A percentile compares a stretch with the other conserved stretches of the same genome.
These are phyloP conservation scores for Globisporangium barbulae DNA, from an alignment of 352 stramenopile species.

Conservation along the genomic window DNA sequence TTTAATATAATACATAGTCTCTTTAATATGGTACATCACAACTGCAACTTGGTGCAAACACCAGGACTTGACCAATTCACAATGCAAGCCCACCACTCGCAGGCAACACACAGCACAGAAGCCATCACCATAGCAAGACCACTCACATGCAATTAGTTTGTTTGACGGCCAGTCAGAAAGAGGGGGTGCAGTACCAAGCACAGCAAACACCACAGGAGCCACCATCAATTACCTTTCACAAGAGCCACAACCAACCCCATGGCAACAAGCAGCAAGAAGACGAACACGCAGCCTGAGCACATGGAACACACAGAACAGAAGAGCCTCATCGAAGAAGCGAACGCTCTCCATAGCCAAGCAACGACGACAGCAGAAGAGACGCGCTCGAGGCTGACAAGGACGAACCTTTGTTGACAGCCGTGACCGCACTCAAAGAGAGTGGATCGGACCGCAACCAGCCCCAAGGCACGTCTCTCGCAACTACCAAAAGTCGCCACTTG, in stretches of 20 bases:
- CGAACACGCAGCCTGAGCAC: neutral
- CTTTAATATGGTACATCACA: too few species aligned
- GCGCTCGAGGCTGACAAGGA: conserved; percentile 35
- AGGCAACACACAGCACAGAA: neutral
- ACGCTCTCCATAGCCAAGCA: neutral
- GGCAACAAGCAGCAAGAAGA: neutral
- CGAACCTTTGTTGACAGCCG: conserved; percentile 66
- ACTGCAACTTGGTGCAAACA: too few species aligned
- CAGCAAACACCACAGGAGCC: neutral
- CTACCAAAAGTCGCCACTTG: neutral
- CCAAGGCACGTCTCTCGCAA: neutral
- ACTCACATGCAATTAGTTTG: neutral
- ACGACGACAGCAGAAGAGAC: neutral
- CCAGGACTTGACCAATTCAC: neutral
- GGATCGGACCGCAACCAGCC: conserved; percentile 8
- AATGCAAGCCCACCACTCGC: neutral
- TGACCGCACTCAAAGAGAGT: conserved; percentile 25
- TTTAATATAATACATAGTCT: too few species aligned
- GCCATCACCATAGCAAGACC: neutral
- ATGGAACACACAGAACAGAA: neutral
- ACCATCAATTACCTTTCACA: neutral
- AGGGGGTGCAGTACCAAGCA: neutral
- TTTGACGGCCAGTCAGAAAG: conserved; percentile 9
- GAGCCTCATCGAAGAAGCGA: neutral
- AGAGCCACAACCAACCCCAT: neutral